Base-by-base conservation (phyloP, 1,284 basidiomycete genomes). In the Cryptococcus sp. region DNA sequence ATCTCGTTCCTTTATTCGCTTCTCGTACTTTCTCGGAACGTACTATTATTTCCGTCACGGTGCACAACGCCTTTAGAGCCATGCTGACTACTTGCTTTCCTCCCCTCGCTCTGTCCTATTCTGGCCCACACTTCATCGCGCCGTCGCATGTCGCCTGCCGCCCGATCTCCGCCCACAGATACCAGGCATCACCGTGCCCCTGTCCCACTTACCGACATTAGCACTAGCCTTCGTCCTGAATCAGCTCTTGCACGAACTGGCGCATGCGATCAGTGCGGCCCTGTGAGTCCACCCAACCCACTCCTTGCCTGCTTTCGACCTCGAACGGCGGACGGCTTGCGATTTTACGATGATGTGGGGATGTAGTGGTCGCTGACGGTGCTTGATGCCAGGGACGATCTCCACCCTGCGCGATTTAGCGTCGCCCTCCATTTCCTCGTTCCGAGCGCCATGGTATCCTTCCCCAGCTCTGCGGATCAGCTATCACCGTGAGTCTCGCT, bases 201-300 rank as follows among this genome's bases (percentile, higher is more conserved):
- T 73, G 19, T 70, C 70, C 0, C 75, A 79, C 49, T 58, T 76
- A 0, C 71, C 74, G 1, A 72, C 75, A 1, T 57, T 79, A 3
- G 47, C 73, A 0, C 64, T 79, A 5, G 74, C 71, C 1, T 58
- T 78, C 15, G 50, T 77, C 0, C 27, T 73, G 15, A 71, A 72
- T 27, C 76, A 79, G 57, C 59, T 77, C 13, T 59, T 79, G 0
- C 77, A 79, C 54, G 77, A 79, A 50, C 57, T 68, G 1, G 77
- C 76, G 1, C 77, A 79, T 54, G 73, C 75, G 1, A 39, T 76
- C 7, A 64, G 70, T 10, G 77, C 72, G 16, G 68, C 72, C 5
- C 48, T 77, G 72, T 71, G 53, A 50, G 71, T 64, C 6, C 7
- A 5, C 30, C 30, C 3, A 35, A 4, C 7, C 7, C 20, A 10